Conservation (phyloP, 305 asterid genomes). For the Fraxinus albicans region DNA sequence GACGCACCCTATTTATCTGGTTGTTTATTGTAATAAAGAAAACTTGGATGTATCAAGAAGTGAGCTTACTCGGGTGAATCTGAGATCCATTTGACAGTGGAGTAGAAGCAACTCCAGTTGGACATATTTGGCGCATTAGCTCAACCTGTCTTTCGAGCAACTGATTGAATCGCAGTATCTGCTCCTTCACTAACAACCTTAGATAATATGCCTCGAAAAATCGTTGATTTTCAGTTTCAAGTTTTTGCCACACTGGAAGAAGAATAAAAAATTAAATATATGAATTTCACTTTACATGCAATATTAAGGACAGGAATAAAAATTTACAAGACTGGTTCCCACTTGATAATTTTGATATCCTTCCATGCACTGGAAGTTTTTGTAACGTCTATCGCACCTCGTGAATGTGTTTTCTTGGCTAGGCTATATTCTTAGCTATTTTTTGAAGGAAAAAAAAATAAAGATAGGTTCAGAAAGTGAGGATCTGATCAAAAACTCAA, state of each 20-base stretch:
- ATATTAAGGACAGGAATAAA: neutral
- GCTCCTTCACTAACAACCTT: constrained; percentile 59
- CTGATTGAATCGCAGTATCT: constrained; percentile 59
- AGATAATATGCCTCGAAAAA: constrained; percentile 66
- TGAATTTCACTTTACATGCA: neutral
- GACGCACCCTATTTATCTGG: neutral
- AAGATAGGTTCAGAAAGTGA: neutral
- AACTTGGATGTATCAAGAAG: constrained; percentile 14
- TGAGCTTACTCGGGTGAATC: constrained; percentile 44
- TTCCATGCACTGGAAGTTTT: neutral
- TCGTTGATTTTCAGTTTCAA: constrained; percentile 61
- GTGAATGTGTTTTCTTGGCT: neutral
- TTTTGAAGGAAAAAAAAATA: neutral
- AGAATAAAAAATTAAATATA: constrained; percentile 20
- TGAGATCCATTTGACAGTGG: constrained; percentile 51
- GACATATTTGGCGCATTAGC: constrained; percentile 50
- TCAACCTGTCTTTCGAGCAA: constrained; percentile 67
- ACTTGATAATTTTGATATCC: neutral
- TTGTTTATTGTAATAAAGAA: neutral
- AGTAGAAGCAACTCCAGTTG: constrained; percentile 39
- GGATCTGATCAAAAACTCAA: neutral
- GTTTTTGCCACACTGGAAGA: constrained; percentile 73
- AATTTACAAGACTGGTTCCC: neutral
- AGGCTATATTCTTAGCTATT: neutral
- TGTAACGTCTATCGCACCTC: neutral